Base-by-base conservation (phyloP, 768 basidiomycete genomes). In the Boletus reticulatus region DNA sequence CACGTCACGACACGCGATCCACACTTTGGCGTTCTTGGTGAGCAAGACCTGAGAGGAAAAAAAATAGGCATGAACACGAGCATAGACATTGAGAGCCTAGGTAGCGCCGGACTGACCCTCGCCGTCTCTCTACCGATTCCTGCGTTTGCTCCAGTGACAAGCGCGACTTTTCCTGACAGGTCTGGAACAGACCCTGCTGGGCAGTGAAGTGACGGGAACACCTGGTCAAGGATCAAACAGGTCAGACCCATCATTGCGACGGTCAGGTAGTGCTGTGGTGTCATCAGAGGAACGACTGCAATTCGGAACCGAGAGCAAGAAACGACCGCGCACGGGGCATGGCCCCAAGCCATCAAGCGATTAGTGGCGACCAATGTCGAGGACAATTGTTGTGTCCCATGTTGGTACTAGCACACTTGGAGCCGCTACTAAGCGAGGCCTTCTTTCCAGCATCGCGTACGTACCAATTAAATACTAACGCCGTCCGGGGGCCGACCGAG, bases 1-100 rank as follows among this genome's bases (percentile, higher is more conserved):
- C 51, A 68, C 44, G 52, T 66, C 72, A 3, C 82, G 74, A 22
- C 73, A 69, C 0, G 78, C 80, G 17, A 84, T 61, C 63, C 83
- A 85, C 3, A 85, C 82, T 48, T 52, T 58, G 50, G 58, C 58
- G 6, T 57, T 51, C 22, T 51, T 57, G 45, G 57, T 32, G 45
- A 58, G 57, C n/a, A 58, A 31, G 39, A 57, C 55, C 57, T 58
- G 13, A n/a, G n/a, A 32, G 16, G 17, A 39, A 19, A 19, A 16
- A n/a, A 9, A 2, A 6, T 14, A 31, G 9, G 14, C 27, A 14
- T 43, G 46, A 34, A 22, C 13, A 20, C 24, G 12, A 11, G 43
- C 9, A 13, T 36, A 14, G 17, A 39, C 38, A n/a, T n/a, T 39
- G 14, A 17, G 14, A 17, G n/a, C 6, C 38, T 39, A 8, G 7